Conservation (phyloP, 805 yeast species). For the Suhomyces pyralidae region DNA sequence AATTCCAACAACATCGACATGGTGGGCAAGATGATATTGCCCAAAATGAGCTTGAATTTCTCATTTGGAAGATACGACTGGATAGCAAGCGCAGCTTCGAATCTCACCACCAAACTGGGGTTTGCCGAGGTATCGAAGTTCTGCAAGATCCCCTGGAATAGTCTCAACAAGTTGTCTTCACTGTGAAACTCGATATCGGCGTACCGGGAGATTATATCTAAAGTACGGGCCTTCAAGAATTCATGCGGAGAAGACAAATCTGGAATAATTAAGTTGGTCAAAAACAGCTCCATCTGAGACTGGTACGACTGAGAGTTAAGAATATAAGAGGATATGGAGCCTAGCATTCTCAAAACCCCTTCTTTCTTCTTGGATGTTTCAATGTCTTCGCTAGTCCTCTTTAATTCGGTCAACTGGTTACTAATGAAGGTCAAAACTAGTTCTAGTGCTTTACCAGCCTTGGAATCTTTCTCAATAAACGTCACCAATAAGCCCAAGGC, state of each 20-base stretch:
- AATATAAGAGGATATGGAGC: slow-evolving; percentile 63
- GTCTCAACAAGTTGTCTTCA: slow-evolving; percentile 17
- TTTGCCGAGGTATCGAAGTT: slow-evolving; percentile 22
- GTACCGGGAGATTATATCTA: slow-evolving; percentile 64
- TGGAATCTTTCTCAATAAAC: slow-evolving; percentile 55
- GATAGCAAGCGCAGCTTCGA: slow-evolving; percentile 81
- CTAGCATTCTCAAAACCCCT: slow-evolving; percentile 75
- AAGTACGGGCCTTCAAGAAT: slow-evolving; percentile 73
- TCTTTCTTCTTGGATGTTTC: slow-evolving; percentile 63
- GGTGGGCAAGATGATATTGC: slow-evolving; percentile 68
- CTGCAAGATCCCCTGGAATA: slow-evolving; percentile 34
- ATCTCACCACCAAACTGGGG: slow-evolving; percentile 62
- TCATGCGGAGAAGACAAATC: slow-evolving; percentile 58
- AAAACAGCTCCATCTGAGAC: slow-evolving; percentile 65
- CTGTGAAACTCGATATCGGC: slow-evolving; percentile 54
- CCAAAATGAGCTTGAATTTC: slow-evolving; percentile 65
- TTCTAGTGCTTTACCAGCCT: slow-evolving; percentile 57
- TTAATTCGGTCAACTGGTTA: slow-evolving; percentile 38
- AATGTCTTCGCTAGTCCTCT: too few species aligned
- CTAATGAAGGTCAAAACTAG: slow-evolving; percentile 62
- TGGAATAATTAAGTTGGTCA: slow-evolving; percentile 66
- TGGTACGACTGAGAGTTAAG: slow-evolving; percentile 50
- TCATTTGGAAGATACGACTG: slow-evolving; percentile 71
- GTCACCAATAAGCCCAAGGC: slow-evolving; percentile 72
- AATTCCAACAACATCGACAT: slow-evolving; percentile 76